phyloP scores from a whole-genome alignment of 345 rosid genomes.

The Ceriops decandra region DNA sequence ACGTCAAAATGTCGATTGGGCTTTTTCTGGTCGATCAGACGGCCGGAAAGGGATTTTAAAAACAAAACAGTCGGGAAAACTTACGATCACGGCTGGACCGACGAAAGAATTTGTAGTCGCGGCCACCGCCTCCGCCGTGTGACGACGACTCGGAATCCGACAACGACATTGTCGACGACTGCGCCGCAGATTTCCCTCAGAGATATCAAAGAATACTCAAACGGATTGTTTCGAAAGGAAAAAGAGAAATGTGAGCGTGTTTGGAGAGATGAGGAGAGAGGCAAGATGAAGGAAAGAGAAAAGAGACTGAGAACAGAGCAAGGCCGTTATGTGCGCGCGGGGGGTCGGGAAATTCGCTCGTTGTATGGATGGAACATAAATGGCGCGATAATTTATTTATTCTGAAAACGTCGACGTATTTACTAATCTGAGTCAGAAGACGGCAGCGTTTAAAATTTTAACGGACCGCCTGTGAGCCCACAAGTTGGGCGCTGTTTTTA shows the following conservation, averaged over 20 bases:
- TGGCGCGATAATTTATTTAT: too few species aligned
- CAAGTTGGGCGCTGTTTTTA: too few species aligned
- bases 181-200: not conserved
- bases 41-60: too few species aligned
- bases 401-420: too few species aligned
- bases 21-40: too few species aligned
- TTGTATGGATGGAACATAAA: not conserved
- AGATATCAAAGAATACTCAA: not conserved
- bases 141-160: conserved; percentile 66
- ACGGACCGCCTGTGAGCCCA: too few species aligned
- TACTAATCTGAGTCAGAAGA: too few species aligned
- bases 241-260: not conserved
- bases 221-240: not conserved
- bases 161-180: conserved; percentile 42
- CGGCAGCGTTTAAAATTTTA: too few species aligned
- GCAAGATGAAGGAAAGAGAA: not conserved
- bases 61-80: conserved; percentile 4
- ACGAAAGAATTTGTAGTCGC: conserved; percentile 68
- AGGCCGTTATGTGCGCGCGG: not conserved
- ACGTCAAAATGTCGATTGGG: too few species aligned
- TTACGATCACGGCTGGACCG: conserved; percentile 74
- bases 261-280: not conserved
- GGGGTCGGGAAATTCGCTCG: not conserved
- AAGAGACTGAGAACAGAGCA: not conserved
- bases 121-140: conserved; percentile 29